Conservation (phyloP, 2,329 filamentous ascomycete genomes). For the Elsinoe fawcettii region DNA sequence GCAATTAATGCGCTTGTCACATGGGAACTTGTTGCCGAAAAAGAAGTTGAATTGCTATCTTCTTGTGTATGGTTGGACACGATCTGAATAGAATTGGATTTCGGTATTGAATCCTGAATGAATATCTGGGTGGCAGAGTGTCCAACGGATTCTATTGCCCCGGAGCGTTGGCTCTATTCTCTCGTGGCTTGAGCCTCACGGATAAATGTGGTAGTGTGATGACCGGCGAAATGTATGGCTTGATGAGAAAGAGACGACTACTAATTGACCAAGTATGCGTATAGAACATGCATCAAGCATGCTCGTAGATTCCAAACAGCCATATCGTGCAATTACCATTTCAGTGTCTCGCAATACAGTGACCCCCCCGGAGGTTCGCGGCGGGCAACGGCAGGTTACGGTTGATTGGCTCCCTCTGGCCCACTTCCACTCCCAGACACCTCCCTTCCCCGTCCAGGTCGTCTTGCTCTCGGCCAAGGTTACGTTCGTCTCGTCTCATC, state of each 20-base stretch:
- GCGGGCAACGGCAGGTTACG: background rate
- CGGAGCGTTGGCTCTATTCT: background rate
- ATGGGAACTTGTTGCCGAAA: background rate
- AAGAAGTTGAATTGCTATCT: background rate
- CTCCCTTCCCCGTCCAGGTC: too few relatives aligned
- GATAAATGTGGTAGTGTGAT: background rate
- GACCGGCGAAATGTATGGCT: too few relatives aligned
- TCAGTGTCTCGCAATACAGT: background rate
- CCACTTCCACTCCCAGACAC: background rate
- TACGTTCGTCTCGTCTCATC: background rate
- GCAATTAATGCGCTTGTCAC: constrained; percentile 10
- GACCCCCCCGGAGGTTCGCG: constrained; percentile 2
- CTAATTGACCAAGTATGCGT: too few relatives aligned
- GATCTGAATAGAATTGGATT: constrained; percentile 1
- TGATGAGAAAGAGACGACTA: too few relatives aligned
- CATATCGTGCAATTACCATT: background rate
- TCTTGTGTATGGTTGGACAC: background rate
- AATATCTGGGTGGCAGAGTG: background rate
- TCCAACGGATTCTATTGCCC: constrained; percentile 5
- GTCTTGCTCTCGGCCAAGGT: background rate
- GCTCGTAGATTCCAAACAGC: too few relatives aligned
- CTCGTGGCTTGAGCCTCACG: constrained; percentile 2
- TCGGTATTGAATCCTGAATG: constrained; percentile 1
- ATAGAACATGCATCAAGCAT: too few relatives aligned
- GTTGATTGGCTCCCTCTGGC: background rate